phyloP scores from a whole-genome alignment of 208 protist genomes.

The Leishmania gerbilli region DNA sequence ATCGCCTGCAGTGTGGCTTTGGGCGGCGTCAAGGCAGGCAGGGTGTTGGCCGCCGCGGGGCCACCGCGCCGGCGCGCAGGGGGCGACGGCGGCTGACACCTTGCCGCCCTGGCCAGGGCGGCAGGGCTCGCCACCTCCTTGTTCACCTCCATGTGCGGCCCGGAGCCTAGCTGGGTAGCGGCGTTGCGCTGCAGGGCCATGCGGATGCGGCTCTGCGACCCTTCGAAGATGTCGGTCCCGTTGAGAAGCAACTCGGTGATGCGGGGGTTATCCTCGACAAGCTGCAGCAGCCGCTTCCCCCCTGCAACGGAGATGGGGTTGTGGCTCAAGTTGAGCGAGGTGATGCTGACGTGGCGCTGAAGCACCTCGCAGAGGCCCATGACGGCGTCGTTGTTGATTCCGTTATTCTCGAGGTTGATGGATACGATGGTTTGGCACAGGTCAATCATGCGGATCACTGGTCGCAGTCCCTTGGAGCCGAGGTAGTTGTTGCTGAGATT shows the following conservation, averaged over 20 bases:
- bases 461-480: conserved; percentile 82
- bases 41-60: not conserved
- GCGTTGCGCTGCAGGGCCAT: conserved; percentile 48
- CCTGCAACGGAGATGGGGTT: conserved; percentile 85
- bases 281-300: conserved; percentile 69
- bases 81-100: not conserved
- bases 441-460: conserved; percentile 83
- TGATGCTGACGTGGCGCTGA: conserved; percentile 66
- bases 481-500: conserved; percentile 84
- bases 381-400: conserved; percentile 81
- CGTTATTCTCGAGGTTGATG: conserved; percentile 85
- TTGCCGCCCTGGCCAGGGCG: not conserved
- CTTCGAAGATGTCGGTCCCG: conserved; percentile 79
- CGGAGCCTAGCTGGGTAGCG: conserved; percentile 8
- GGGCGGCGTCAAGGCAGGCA: conserved; percentile 8
- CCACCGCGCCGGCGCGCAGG: not conserved
- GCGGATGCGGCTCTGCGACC: conserved; percentile 67
- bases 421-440: conserved; percentile 74
- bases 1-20: conserved; percentile 24
- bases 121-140: not conserved
- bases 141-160: conserved; percentile 29
- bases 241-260: conserved; percentile 73
- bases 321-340: conserved; percentile 62
- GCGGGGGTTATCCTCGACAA: conserved; percentile 72
- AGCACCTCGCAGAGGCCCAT: conserved; percentile 63